Evolutionary conservation across 2,329 filamentous ascomycete species (phyloP).

Genomic region (Fusarium sp.): DNA sequence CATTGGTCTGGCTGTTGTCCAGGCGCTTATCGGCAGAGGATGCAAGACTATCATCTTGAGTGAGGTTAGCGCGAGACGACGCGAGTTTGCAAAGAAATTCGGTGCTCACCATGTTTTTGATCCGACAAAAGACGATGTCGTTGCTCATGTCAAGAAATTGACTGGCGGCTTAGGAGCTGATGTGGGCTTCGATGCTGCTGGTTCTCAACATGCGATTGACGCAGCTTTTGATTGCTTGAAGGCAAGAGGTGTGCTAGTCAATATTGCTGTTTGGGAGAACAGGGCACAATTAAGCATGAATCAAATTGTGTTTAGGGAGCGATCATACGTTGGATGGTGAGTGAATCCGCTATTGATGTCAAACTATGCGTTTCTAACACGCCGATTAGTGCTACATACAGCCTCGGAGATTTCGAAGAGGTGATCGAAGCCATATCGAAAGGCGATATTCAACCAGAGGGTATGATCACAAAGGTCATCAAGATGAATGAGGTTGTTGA

Average conservation of each 20-base stretch:
- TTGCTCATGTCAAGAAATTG: conserved; percentile 17
- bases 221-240: conserved; percentile 21
- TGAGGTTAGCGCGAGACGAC: conserved; percentile 18
- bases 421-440: conserved; percentile 21
- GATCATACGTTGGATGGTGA: conserved; percentile 26
- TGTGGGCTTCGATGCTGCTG: conserved; percentile 24
- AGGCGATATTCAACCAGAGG: conserved; percentile 8
- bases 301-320: conserved; percentile 23
- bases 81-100: conserved; percentile 24
- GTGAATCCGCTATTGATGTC: fast-evolving
- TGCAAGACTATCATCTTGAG: conserved; percentile 28
- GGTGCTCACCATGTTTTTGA: conserved; percentile 24
- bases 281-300: conserved; percentile 27
- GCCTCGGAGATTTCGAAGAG: conserved; percentile 20
- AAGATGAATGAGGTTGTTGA: conserved; percentile 31
- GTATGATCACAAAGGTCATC: conserved; percentile 28
- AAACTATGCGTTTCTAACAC: background rate
- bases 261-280: conserved; percentile 27
- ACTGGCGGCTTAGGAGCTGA: conserved; percentile 1
- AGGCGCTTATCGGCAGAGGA: conserved; percentile 7
- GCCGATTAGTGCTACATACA: background rate
- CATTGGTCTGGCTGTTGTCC: conserved; percentile 15
- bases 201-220: conserved; percentile 12
- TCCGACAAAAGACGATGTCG: conserved; percentile 26
- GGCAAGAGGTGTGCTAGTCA: conserved; percentile 11